Base-by-base conservation (phyloP, 2,329 filamentous ascomycete species). In the Calonectria honghensis region DNA sequence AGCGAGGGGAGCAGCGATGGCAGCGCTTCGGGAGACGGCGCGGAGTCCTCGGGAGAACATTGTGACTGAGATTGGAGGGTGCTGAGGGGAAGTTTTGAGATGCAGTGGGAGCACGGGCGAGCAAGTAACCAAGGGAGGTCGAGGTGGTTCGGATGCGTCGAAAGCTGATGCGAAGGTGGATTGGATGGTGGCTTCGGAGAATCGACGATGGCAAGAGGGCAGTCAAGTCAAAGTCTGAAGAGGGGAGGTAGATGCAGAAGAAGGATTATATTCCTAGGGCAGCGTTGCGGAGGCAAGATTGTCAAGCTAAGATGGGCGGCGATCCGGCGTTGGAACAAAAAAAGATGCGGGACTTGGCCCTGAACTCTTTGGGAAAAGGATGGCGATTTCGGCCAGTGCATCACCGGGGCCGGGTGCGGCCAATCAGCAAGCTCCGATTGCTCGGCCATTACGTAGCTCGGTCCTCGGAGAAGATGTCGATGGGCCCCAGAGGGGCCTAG, bases 11-110 rank as follows among this genome's bases (percentile, higher is more conserved):
- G 85, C 83, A 39, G 85, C 84, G 76, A 89, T 82, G 54, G 79
- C 79, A 86, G 84, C 86, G 75, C 87, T 85, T 81, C 88, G 84
- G 71, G 88, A 86, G 79, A 84, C 83, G 73, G 84, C 83, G 77
- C 86, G 85, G 74, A 87, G 83, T 77, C 86, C 86, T 85, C 87
- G 85, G 77, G 88, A 88, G 74, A 89, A 82, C 88, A 89, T 90
- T 73, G 80, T 86, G 70, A 35, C 66, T 75, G 75, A 57, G 57
- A 31, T 74, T 79, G 52, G 76, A 50, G 61, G 69, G 57, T 27
- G 45, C 18, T 64, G 65, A 74, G 52, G 57, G 54, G 64, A 50
- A 48, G 32, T 51, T 61, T 64, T 45, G 24, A 20, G 35, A 32
- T 52, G 65, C 54, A 51, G 70, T 63, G 37, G 51, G 41, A 35